Evolutionary conservation across 768 basidiomycete species (phyloP), one percentile per base, ranked within the genome.

Genomic region (Leccinum uliginosum): DNA sequence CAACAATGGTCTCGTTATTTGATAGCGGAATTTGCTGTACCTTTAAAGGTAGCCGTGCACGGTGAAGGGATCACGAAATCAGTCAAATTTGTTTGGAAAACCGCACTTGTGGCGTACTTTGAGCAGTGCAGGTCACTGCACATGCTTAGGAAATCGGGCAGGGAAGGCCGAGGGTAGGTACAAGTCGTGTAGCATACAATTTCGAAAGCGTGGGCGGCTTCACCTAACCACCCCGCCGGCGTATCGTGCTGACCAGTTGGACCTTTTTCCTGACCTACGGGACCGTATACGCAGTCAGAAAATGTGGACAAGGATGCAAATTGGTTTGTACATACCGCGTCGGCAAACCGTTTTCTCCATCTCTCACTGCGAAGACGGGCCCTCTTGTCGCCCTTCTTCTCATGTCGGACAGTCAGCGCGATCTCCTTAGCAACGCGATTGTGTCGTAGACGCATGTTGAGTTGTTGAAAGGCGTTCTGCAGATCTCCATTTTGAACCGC

Each of bases 191-290:
- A 58, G 40, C 46, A 53, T 55, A 59, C 54, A 45, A 19, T n/a
- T 32, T 56, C 29, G 29, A 24, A 21, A 24, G 49, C 19, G 5
- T 45, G 34, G 48, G 44, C 12, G 43, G 24, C 46, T 44, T 24
- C 58, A 34, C 45, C 71, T 58, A 91, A 66, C 83, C 84, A 65
- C 89, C 88, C 60, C 89, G 83, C 59, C 81, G 81, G 65, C 87
- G 85, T 66, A 92, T 92, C 72, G 84, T 84, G 59, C 81, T 80
- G 61, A 92, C 91, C 32, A 93, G 74, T 66, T 87, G 82, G 35
- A 92, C 88, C 74, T 89, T 92, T 75, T 83, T 83, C 71, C 91
- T 83, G 59, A 93, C 90, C 91, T 93, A 65, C n/a, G 61, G 56
- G 53, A 55, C 57, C 55, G 46, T 57, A 62, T 51, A 44, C 19